Evolutionary conservation across 2,329 filamentous ascomycete species (phyloP).

Genomic region (Alternaria conjuncta): DNA sequence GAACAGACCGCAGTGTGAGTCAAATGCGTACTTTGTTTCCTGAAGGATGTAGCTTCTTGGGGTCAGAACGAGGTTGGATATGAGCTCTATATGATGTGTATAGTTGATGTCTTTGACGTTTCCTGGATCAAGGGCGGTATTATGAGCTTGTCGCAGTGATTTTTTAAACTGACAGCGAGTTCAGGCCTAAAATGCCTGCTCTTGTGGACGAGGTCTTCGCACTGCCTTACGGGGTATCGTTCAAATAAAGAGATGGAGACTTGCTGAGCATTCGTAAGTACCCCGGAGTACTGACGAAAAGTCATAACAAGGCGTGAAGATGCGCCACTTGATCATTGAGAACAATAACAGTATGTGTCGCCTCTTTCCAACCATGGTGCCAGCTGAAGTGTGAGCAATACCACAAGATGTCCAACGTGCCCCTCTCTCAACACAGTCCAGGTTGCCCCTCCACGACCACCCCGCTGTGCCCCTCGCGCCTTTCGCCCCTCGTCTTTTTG

Average conservation of each 20-base stretch:
- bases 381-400: background rate
- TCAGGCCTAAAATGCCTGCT: background rate
- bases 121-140: background rate
- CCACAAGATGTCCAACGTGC: background rate
- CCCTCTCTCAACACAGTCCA: background rate
- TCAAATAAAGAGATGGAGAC: background rate
- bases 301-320: background rate
- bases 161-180: background rate
- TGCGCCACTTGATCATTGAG: background rate
- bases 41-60: background rate
- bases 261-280: background rate
- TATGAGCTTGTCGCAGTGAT: background rate
- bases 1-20: background rate
- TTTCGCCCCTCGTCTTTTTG: constrained; percentile 17
- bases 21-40: background rate
- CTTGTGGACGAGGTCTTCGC: background rate
- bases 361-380: background rate
- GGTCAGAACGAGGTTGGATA: background rate
- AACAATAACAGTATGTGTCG: background rate
- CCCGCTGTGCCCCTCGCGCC: constrained; percentile 13
- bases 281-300: background rate
- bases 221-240: background rate
- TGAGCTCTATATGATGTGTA: background rate
- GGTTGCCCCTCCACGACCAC: constrained; percentile 15
- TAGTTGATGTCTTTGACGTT: background rate